A percentile compares a stretch with the other conserved stretches of the same genome.
These are phyloP conservation scores for Kazachstania sp. DNA, from an alignment of 1,139 yeast genomes.

Conservation along the genomic window DNA sequence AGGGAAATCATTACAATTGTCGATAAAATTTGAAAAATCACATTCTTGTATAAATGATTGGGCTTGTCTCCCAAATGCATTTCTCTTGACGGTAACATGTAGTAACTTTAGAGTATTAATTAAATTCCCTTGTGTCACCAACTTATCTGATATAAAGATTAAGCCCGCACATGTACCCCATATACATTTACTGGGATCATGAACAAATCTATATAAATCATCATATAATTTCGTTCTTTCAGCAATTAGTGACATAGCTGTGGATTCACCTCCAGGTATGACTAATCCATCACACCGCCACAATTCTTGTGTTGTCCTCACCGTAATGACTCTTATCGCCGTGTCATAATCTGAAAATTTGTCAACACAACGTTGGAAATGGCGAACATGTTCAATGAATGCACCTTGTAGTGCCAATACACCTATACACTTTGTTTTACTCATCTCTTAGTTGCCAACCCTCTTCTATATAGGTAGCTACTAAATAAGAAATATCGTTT, in stretches of 20 bases:
- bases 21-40: slow-evolving; percentile 42
- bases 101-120: slow-evolving; percentile 60
- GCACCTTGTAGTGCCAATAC: slow-evolving; percentile 81
- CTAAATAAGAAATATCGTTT: too few relatives aligned
- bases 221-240: slow-evolving; percentile 52
- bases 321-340: slow-evolving; percentile 37
- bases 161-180: slow-evolving; percentile 92
- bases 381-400: slow-evolving; percentile 57
- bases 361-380: slow-evolving; percentile 37
- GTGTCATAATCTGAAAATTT: slow-evolving; percentile 2
- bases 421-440: slow-evolving; percentile 39
- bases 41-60: slow-evolving; percentile 52
- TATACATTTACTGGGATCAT: slow-evolving; percentile 42
- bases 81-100: slow-evolving; percentile 56
- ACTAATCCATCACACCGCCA: slow-evolving; percentile 50
- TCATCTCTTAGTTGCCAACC: not conserved
- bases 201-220: slow-evolving; percentile 47
- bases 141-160: slow-evolving; percentile 53
- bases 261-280: slow-evolving; percentile 79
- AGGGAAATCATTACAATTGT: slow-evolving; percentile 38
- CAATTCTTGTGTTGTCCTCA: slow-evolving; percentile 47
- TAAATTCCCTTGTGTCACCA: slow-evolving; percentile 46
- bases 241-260: slow-evolving; percentile 66
- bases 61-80: slow-evolving; percentile 69
- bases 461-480: too few relatives aligned